phyloP scores from a whole-genome alignment of 2,329 filamentous ascomycete species.

The Periconia sp. region DNA sequence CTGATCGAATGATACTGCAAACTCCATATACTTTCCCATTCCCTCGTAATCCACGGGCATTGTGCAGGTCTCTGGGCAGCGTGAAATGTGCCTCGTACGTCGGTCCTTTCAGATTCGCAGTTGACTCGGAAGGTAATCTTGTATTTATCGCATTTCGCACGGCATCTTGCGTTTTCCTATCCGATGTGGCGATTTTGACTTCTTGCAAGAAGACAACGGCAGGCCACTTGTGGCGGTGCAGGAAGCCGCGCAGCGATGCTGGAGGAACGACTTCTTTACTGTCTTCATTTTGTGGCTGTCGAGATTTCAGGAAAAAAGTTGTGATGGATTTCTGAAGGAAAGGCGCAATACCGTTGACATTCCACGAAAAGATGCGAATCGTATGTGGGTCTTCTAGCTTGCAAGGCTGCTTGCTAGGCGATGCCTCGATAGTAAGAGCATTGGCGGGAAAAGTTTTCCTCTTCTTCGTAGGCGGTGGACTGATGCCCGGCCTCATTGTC shows the following conservation, averaged over 20 bases:
- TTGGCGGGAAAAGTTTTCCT: too few species aligned
- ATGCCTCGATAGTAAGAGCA: too few species aligned
- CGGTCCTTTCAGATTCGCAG: constrained; percentile 26
- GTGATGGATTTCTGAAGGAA: constrained; percentile 51
- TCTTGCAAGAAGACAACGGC: constrained; percentile 56
- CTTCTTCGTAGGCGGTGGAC: too few species aligned
- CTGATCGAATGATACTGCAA: constrained; percentile 55
- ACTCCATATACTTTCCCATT: constrained; percentile 61
- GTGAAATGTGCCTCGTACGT: constrained; percentile 54
- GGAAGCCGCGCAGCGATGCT: constrained; percentile 49
- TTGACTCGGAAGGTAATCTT: constrained; percentile 2
- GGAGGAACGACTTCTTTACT: constrained; percentile 9
- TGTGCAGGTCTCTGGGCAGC: constrained; percentile 57
- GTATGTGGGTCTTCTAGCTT: not conserved
- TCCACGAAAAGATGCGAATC: constrained; percentile 55
- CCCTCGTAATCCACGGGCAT: constrained; percentile 53
- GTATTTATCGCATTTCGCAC: constrained; percentile 48
- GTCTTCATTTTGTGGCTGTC: constrained; percentile 11
- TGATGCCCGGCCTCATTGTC: too few species aligned
- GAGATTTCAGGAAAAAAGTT: constrained; percentile 43
- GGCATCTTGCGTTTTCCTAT: constrained; percentile 47
- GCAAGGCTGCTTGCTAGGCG: too few species aligned
- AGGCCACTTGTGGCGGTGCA: constrained; percentile 54
- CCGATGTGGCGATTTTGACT: constrained; percentile 54
- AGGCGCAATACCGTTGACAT: constrained; percentile 55